Base-by-base conservation (phyloP, 1,139 yeast genomes). In the Protomyces arabidopsidicola region DNA sequence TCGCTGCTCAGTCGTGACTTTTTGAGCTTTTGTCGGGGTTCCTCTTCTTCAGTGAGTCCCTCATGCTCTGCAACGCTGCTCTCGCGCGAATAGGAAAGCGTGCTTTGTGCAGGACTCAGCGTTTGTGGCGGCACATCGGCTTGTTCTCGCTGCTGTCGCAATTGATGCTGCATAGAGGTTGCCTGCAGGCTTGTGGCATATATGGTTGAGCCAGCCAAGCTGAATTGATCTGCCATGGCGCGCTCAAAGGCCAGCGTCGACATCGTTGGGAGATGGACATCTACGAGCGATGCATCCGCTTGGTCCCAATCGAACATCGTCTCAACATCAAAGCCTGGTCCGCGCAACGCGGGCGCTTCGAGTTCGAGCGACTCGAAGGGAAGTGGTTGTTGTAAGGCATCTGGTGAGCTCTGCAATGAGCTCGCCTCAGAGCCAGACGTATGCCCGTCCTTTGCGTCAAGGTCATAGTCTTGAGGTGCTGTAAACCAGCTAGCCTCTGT, bases 251-350 rank as follows among this genome's bases (percentile, higher is more conserved):
- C 48, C 22, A 42, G 10, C 6, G 48, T 18, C 48, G 48, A 42
- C 22, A 42, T n/a, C 24, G 27, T 12, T 12, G 22, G 22, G 6
- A 16, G 14, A 1, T 20, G 22, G 2, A 27, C 56, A 12, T 51
- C 56, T 18, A 52, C 56, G 20, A 58, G 45, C 10, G 45, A 20
- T 3, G 56, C 62, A 12, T 55, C 53, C 5, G 62, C 62, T 16
- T 53, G 56, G 24, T 58, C 62, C 62, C 62, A 58, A n/a, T 58
- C 62, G 20, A 58, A 58, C 56, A 58, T 51, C 31, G 42, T 45
- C 35, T 58, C 53, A 35, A 58, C 38, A 8, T 58, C 62, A 14
- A 52, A 31, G 22, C 48, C 48, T 16, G 48, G 48, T 5, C 48
- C 48, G 22, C 48, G 48, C 24, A 42, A 42, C n/a, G 52, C 62